phyloP scores from a whole-genome alignment of 1,139 yeast genomes.

The Taiozyma sp. region DNA sequence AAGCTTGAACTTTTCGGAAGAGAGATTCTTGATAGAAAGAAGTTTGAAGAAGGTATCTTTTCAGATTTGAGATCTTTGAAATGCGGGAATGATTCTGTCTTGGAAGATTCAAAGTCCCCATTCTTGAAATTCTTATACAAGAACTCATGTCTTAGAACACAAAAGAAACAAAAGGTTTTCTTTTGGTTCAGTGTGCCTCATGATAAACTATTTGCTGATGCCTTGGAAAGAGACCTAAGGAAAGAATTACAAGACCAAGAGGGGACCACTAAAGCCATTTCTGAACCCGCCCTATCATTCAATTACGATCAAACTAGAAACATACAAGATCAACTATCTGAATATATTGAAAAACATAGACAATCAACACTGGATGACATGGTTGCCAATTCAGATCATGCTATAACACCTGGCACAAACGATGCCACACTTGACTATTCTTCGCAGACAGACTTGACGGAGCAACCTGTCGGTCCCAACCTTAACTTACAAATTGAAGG shows the following conservation, averaged over 20 bases:
- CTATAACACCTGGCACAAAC: background rate
- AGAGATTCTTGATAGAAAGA: conserved; percentile 76
- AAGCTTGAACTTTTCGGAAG: conserved; percentile 91
- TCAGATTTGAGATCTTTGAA: conserved; percentile 85
- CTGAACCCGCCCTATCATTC: conserved; percentile 64
- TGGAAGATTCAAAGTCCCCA: conserved; percentile 85
- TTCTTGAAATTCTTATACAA: conserved; percentile 82
- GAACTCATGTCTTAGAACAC: conserved; percentile 87
- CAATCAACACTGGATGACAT: conserved; percentile 5
- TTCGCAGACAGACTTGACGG: background rate
- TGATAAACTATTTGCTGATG: conserved; percentile 89
- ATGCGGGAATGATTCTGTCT: conserved; percentile 82
- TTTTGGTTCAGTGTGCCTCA: conserved; percentile 97
- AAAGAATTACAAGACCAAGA: conserved; percentile 57
- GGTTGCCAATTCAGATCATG: background rate
- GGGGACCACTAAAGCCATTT: conserved; percentile 55
- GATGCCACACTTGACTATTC: background rate
- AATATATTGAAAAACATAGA: conserved; percentile 39
- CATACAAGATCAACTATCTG: conserved; percentile 43
- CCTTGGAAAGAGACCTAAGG: conserved; percentile 87
- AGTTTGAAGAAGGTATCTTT: conserved; percentile 95
- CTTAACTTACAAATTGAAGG: background rate
- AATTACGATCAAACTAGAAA: conserved; percentile 42
- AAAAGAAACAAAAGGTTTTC: conserved; percentile 94
- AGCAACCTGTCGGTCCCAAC: background rate